phyloP scores from a whole-genome alignment of 306 rosid genomes.

The Morella rubra region DNA sequence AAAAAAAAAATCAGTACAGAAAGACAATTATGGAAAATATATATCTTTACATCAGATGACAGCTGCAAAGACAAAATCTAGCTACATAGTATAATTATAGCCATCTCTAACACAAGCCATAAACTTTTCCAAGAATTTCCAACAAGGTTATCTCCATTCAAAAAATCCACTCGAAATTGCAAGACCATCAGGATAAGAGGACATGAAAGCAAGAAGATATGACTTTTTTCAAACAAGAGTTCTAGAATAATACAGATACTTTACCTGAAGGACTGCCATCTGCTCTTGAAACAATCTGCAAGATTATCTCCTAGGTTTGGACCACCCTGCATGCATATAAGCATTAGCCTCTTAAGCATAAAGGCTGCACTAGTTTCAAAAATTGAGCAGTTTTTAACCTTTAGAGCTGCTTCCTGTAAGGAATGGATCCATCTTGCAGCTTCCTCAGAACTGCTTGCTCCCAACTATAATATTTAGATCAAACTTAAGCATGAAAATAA shows the following conservation, averaged over 20 bases:
- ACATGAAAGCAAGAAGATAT: background rate
- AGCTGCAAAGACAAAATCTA: background rate
- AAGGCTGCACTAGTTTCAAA: conserved; percentile 6
- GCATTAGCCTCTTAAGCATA: conserved; percentile 25
- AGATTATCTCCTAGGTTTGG: conserved; percentile 41
- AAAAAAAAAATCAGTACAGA: background rate
- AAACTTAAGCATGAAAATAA: conserved; percentile 1
- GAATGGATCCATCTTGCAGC: conserved; percentile 85
- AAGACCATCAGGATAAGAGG: background rate
- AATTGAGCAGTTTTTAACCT: conserved; percentile 46
- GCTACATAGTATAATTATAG: background rate
- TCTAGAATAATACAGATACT: background rate
- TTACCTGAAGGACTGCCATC: conserved; percentile 60
- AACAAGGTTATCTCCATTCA: background rate
- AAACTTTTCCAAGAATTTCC: background rate
- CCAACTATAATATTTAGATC: conserved; percentile 47
- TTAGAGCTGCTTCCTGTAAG: conserved; percentile 67
- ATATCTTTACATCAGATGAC: background rate
- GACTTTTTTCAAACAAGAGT: background rate
- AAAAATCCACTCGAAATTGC: background rate
- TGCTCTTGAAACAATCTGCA: conserved; percentile 36
- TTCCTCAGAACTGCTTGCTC: conserved; percentile 91
- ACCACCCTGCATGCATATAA: conserved; percentile 45
- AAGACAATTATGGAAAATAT: background rate
- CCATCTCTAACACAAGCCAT: background rate